A percentile compares a stretch with the other conserved stretches of the same genome.
These are phyloP conservation scores for Ceratorhiza oryzae-sativae DNA, from an alignment of 1,284 basidiomycete genomes.

Conservation along the genomic window DNA sequence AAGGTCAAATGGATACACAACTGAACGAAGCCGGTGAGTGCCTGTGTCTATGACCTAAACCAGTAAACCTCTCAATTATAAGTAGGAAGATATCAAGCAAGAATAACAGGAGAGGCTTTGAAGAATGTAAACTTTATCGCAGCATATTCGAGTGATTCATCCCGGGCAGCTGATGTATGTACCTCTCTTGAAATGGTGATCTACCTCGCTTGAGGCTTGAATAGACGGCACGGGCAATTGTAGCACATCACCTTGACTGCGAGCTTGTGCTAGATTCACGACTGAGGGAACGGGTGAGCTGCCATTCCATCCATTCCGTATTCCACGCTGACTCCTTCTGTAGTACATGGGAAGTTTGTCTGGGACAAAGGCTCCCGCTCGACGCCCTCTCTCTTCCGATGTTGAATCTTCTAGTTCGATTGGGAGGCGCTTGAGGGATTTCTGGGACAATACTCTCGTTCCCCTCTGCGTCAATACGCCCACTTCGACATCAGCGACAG, in stretches of 20 bases:
- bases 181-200: not conserved
- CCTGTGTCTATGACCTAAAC: not conserved
- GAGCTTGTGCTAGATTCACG: slow-evolving; percentile 16
- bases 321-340: not conserved
- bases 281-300: slow-evolving; percentile 42
- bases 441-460: slow-evolving; percentile 25
- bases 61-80: not conserved
- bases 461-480: slow-evolving; percentile 5
- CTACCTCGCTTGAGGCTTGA: not conserved
- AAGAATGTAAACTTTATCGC: slow-evolving; percentile 37
- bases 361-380: slow-evolving; percentile 34
- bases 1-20: slow-evolving; percentile 44
- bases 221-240: slow-evolving; percentile 41
- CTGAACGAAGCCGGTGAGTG: slow-evolving; percentile 41
- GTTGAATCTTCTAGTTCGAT: slow-evolving; percentile 17
- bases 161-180: slow-evolving; percentile 41
- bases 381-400: slow-evolving; percentile 19
- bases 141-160: slow-evolving; percentile 40
- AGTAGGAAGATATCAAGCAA: slow-evolving; percentile 40
- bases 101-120: slow-evolving; percentile 15
- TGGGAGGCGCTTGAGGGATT: slow-evolving; percentile 1
- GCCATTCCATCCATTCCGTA: not conserved
- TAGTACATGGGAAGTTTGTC: slow-evolving; percentile 37
- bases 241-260: slow-evolving; percentile 33
- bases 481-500: not conserved